A percentile compares a stretch with the other conserved stretches of the same genome.
Evolutionary conservation across 208 protist genomes (phyloP).

Genomic region (Kentomonas sorsogonicus): DNA sequence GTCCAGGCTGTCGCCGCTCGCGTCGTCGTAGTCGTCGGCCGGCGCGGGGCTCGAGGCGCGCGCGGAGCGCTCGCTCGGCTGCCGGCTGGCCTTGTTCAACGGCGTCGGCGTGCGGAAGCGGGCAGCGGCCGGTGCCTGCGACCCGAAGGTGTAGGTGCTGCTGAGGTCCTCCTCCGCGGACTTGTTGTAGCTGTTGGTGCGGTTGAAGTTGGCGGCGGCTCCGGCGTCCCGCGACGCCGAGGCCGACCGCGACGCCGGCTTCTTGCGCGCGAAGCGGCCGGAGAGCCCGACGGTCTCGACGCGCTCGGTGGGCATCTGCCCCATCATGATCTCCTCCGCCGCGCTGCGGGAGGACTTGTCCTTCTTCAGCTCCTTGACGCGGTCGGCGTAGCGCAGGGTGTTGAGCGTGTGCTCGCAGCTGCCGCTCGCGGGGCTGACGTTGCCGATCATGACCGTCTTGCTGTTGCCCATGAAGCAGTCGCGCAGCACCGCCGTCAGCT

Average conservation of each 20-base stretch:
- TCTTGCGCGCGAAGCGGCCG: slow-evolving; percentile 68
- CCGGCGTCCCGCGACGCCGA: not conserved
- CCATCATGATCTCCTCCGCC: slow-evolving; percentile 92
- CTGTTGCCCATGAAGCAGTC: slow-evolving; percentile 90
- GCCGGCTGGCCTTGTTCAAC: slow-evolving; percentile 15
- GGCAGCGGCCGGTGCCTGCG: slow-evolving; percentile 15
- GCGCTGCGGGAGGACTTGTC: slow-evolving; percentile 68
- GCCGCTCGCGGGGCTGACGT: slow-evolving; percentile 78
- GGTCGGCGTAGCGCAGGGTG: slow-evolving; percentile 83
- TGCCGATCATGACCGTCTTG: slow-evolving; percentile 93
- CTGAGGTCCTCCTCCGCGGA: not conserved
- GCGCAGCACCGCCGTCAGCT: slow-evolving; percentile 90
- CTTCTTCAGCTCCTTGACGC: slow-evolving; percentile 92
- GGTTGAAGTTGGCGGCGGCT: not conserved
- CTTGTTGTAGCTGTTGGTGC: not conserved
- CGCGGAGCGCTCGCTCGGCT: slow-evolving; percentile 32
- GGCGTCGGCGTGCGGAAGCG: slow-evolving; percentile 27
- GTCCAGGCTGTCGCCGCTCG: slow-evolving; percentile 78
- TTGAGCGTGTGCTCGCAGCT: slow-evolving; percentile 83
- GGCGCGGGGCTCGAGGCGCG: slow-evolving; percentile 20
- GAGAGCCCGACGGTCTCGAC: slow-evolving; percentile 74
- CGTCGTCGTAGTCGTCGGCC: slow-evolving; percentile 47
- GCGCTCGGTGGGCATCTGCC: slow-evolving; percentile 85
- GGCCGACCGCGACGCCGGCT: slow-evolving; percentile 26
- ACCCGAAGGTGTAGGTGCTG: slow-evolving; percentile 15